Base-by-base conservation (phyloP, 805 yeast genomes). In the Yamadazyma olivae region DNA sequence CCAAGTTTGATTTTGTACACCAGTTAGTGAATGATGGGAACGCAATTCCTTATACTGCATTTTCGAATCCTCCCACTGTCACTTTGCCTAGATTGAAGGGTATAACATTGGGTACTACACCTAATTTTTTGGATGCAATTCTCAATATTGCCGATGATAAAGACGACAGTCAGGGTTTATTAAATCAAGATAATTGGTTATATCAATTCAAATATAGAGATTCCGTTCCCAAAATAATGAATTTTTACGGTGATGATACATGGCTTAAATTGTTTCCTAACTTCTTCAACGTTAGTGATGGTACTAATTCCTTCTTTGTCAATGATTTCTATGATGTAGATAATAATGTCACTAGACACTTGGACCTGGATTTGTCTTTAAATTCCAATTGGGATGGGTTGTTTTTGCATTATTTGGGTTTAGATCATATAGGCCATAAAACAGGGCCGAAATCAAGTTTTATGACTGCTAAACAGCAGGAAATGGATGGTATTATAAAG, bases 361-460 rank as follows among this genome's bases (percentile, higher is more conserved):
- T 93, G 20, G 81, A 76, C 27, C 46, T 54, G 5, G 86, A 87
- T 45, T 56, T 91, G 18, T 49, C 57, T 9, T 52, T 59, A 1
- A 45, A 56, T 14, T 27, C 46, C 0, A 44, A 61, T 3, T 93
- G 98, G 98, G 96, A 93, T 54, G 83, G 81, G 4, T 63, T 93
- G 43, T 82, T 93, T 26, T 63, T 93, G 25, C 99, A 93, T 56
- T 93, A 91, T 51, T 64, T 93, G 14, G 99, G 99, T 0, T 66
- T 93, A 19, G 99, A 93, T 55, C 99, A 93, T 56, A 93, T 93
- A 50, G 99, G 99, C 2, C 99, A 93, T 57, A 91, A 89, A 55
- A 95, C 95, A 30, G 99, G 99, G 0, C 91, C 99, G 0, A 50
- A 63, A 5, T 87, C 96, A 8, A 61, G 74, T 0, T 80, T 78